Evolutionary conservation across 768 basidiomycete genomes (phyloP), one percentile per base, ranked within the genome.

Genomic region (Pleurotus tuoliensis): DNA sequence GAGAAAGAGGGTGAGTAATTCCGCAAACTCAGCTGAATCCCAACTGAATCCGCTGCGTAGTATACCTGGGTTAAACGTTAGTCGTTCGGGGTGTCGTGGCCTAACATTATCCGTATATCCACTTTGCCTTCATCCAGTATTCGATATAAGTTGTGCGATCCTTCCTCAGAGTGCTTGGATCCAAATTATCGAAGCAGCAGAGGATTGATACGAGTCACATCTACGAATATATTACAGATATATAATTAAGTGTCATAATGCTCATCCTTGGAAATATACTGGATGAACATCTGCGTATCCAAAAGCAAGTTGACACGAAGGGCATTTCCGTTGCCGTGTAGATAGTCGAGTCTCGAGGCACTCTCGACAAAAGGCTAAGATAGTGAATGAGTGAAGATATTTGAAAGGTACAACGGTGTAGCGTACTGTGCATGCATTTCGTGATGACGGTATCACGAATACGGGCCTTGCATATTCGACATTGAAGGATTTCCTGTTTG

Each of bases 11-110:
- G 93, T 94, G 71, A 44, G 91, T 84, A 12, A 56, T 56, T 30
- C 48, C 13, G 18, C 51, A 55, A 56, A 30, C 57, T 51, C 56
- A 13, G 15, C 3, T 18, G 6, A 25, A 51, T 39, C n/a, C 39
- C 39, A 47, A 16, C 38, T 37, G 58, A 45, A 38, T 62, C 18
- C 25, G 24, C 7, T 60, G 38, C 55, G 61, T 69, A 93, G 91
- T 90, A 91, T 64, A 76, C 92, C 58, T 98, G 95, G 96, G 94
- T 97, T 87, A 98, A 95, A 77, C 91, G 95, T 70, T 97, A 78
- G 72, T 63, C 11, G 15, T 34, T 9, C 30, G 30, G 30, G 11
- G 30, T 9, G 30, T 34, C 3, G 30, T 9, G 30, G 30, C 11
- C 30, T 34, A 9, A 2, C 30, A 34, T 34, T 34, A 3, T 11